A percentile compares a stretch with the other conserved stretches of the same genome.
Evolutionary conservation across 2,329 filamentous ascomycete genomes (phyloP).

Genomic region (Penicillium frequentans): DNA sequence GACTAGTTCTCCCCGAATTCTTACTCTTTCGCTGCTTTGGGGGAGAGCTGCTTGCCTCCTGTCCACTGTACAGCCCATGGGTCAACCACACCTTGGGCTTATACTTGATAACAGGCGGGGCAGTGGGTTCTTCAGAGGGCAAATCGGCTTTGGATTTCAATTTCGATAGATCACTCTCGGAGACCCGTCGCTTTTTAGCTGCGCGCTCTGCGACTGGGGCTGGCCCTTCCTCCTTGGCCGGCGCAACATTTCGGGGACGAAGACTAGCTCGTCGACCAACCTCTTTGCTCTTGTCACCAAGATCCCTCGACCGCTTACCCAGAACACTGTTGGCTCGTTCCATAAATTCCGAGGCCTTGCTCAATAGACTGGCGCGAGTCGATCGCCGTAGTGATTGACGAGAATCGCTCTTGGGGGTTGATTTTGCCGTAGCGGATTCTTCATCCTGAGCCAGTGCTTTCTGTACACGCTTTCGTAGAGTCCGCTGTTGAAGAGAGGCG

Average conservation of each 20-base stretch:
- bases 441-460: conserved; percentile 29
- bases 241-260: conserved; percentile 50
- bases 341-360: conserved; percentile 47
- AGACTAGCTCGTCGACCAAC: conserved; percentile 55
- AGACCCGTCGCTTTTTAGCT: conserved; percentile 45
- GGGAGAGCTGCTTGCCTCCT: conserved; percentile 56
- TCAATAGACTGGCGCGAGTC: conserved; percentile 44
- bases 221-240: conserved; percentile 25
- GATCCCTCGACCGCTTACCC: conserved; percentile 62
- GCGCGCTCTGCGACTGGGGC: conserved; percentile 24
- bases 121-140: conserved; percentile 20
- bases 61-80: conserved; percentile 85
- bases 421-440: conserved; percentile 23
- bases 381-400: conserved; percentile 41
- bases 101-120: conserved; percentile 24
- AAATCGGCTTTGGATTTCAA: conserved; percentile 18
- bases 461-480: conserved; percentile 33
- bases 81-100: conserved; percentile 73
- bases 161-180: conserved; percentile 35
- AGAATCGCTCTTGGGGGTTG: conserved; percentile 23
- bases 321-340: conserved; percentile 53
- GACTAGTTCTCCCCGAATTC: conserved; percentile 33
- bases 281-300: conserved; percentile 58
- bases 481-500: conserved; percentile 29
- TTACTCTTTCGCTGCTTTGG: conserved; percentile 51